Base-by-base conservation (phyloP, 192 early-diverging fungal species). In the Dissophora globulifera region DNA sequence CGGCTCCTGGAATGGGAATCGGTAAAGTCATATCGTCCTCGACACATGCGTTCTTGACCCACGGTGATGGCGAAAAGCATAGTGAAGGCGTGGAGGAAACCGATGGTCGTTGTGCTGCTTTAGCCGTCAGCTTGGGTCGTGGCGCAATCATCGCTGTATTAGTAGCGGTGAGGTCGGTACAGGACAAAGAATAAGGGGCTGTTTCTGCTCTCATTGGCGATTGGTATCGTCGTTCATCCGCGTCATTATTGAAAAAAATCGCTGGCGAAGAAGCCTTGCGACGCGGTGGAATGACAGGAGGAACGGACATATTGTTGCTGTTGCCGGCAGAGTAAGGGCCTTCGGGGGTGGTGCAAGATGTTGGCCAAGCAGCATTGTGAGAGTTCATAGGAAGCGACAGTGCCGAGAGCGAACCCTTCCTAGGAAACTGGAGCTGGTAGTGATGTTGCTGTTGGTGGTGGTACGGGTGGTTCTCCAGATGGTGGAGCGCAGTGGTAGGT, bases 231-330 rank as follows among this genome's bases (percentile, higher is more conserved):
- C 7, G 35, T 13, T 13, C 35, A 13, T 38, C 13, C 35, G 35
- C 13, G 13, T 6, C 13, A 38, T 52, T 49, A 30, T 50, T 50
- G 6, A 22, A 45, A 13, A 52, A 40, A 23, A 67, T 58, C 10
- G 66, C n/a, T 22, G 66, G 66, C 8, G 66, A 59, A 27, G 56
- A 59, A 15, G 49, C 33, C n/a, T 68, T 68, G 56, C 56, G 66
- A 49, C 66, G 66, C 8, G 66, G 56, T 4, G 66, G 66, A 8
- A 68, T 17, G 7, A 33, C 33, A 11, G 66, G 66, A 41, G 64
- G 64, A 13, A n/a, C 26, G 0, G 22, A 32, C 32, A 58, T 3
- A 9, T 25, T 57, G 1, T 57, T 32, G 12, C 40, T n/a, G n/a
- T n/a, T n/a, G n/a, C n/a, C n/a, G n/a, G n/a, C n/a, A n/a, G n/a